Percentiles rank a stretch among this genome's conserved stretches.
These are phyloP conservation scores for Arabidopsis arenosa DNA, from an alignment of 345 rosid genomes.

Conservation along the genomic window DNA sequence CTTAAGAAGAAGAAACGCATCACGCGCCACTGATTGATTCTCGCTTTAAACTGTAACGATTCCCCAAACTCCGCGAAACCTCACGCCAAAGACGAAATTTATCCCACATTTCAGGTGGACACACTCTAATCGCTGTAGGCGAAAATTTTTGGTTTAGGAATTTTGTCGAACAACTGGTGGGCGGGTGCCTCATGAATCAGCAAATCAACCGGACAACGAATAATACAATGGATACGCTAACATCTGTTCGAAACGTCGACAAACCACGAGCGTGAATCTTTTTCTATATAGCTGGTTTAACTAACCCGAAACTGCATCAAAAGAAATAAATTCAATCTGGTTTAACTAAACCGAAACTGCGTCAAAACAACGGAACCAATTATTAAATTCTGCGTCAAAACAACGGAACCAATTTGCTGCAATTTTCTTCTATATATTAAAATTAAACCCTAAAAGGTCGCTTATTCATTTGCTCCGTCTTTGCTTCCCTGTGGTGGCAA, in stretches of 20 bases:
- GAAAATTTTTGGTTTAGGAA: neutral
- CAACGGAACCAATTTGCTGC: neutral
- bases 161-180: slow-evolving; percentile 24
- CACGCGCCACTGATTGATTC: slow-evolving; percentile 15
- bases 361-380: neutral
- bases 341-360: slow-evolving; percentile 13
- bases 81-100: neutral
- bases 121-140: neutral
- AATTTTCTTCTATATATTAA: neutral
- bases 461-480: neutral
- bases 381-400: neutral
- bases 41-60: too few species aligned
- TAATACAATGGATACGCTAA: neutral
- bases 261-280: neutral
- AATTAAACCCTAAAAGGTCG: slow-evolving; percentile 18
- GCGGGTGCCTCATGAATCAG: neutral
- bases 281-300: neutral
- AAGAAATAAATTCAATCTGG: neutral
- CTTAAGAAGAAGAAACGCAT: neutral
- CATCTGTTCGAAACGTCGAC: neutral
- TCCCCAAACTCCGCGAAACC: slow-evolving; percentile 11
- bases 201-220: too few species aligned
- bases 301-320: slow-evolving; percentile 18
- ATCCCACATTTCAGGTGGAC: neutral
- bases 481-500: slow-evolving; percentile 5